Percentiles rank a stretch among this genome's conserved stretches.
Conservation (phyloP, 164 flowering plant species). For the Vitis riparia region DNA sequence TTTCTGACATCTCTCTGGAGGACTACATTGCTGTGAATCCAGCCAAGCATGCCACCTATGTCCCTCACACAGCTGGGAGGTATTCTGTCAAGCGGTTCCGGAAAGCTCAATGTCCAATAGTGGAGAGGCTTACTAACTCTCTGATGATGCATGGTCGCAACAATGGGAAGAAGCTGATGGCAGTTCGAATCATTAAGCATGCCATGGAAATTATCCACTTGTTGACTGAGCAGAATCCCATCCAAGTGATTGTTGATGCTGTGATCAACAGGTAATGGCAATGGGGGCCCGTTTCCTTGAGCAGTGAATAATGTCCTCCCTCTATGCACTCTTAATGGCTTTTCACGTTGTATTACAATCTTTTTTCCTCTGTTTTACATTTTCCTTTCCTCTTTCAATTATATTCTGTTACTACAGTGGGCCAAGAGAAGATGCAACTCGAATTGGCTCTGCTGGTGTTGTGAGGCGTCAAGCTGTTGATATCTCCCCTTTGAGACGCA, state of each 20-base stretch:
- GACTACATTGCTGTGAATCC: conserved; percentile 38
- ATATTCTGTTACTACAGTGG: conserved; percentile 28
- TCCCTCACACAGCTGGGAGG: conserved; percentile 59
- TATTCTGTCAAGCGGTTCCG: conserved; percentile 45
- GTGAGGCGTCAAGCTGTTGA: conserved; percentile 50
- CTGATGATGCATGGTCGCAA: conserved; percentile 58
- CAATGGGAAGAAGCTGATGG: conserved; percentile 53
- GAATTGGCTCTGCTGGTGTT: conserved; percentile 58
- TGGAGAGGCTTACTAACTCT: conserved; percentile 54
- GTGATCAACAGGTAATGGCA: conserved; percentile 43
- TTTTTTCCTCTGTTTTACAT: background rate
- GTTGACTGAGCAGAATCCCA: conserved; percentile 49
- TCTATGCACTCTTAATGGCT: too few species aligned
- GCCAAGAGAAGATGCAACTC: conserved; percentile 54
- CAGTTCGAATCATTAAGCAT: conserved; percentile 40
- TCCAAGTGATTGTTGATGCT: conserved; percentile 54
- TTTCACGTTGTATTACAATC: background rate
- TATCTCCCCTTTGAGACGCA: conserved; percentile 51
- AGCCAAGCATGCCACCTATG: conserved; percentile 41
- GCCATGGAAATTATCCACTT: conserved; percentile 57
- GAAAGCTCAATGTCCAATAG: conserved; percentile 46
- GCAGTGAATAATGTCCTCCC: too few species aligned
- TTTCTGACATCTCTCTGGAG: conserved; percentile 31
- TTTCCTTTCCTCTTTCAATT: background rate
- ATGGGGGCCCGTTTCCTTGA: too few species aligned